Percentiles rank a stretch among this genome's conserved stretches.
Conservation (phyloP, 2,329 filamentous ascomycete species). For the Penicillium griseofulvum region DNA sequence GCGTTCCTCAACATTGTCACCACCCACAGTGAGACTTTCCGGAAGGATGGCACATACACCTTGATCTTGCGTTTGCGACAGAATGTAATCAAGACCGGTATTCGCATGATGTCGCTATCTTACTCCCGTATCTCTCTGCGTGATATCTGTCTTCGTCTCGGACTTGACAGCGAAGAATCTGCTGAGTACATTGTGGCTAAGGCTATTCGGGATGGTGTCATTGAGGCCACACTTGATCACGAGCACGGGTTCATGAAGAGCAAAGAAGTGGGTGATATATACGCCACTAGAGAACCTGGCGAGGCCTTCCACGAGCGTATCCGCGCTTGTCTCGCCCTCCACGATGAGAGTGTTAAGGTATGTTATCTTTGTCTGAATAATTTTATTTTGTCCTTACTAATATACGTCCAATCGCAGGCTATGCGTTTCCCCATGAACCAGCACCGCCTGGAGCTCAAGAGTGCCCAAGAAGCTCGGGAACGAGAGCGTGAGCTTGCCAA, state of each 20-base stretch:
- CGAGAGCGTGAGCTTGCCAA: conserved; percentile 95
- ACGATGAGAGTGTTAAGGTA: conserved; percentile 98
- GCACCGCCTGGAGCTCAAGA: conserved; percentile 94
- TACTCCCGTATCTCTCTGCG: conserved; percentile 96
- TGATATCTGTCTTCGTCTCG: conserved; percentile 93
- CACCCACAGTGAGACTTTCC: conserved; percentile 78
- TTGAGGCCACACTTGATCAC: conserved; percentile 90
- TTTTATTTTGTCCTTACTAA: conserved; percentile 26
- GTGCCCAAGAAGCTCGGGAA: conserved; percentile 95
- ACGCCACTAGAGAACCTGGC: conserved; percentile 90
- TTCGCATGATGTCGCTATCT: conserved; percentile 97
- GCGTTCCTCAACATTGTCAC: conserved; percentile 87
- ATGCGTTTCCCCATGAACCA: conserved; percentile 99
- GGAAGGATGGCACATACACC: conserved; percentile 91
- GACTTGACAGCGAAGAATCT: conserved; percentile 91
- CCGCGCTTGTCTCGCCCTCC: conserved; percentile 80
- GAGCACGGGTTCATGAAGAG: conserved; percentile 98
- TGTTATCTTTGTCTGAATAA: conserved; percentile 22
- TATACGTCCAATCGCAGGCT: conserved; percentile 55
- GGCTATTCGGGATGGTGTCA: conserved; percentile 94
- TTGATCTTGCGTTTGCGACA: conserved; percentile 91
- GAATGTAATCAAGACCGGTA: conserved; percentile 99
- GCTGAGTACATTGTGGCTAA: conserved; percentile 99
- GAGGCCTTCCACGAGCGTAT: conserved; percentile 99
- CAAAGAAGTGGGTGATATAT: conserved; percentile 93